Conservation (phyloP, 2,329 filamentous ascomycete species). For the Colletotrichum destructivum region DNA sequence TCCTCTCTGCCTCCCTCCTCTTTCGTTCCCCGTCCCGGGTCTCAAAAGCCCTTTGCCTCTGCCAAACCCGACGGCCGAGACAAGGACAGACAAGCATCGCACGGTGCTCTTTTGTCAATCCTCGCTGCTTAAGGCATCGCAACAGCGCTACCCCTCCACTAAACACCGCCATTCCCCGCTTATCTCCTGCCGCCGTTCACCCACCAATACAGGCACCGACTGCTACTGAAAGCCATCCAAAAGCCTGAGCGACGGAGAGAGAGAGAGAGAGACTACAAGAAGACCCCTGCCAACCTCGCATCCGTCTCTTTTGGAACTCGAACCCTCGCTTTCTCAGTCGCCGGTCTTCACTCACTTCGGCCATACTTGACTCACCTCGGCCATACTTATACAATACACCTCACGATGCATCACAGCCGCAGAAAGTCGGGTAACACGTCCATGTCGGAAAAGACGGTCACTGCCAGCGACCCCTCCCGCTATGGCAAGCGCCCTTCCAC, state of each 20-base stretch:
- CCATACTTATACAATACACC: slow-evolving; percentile 35
- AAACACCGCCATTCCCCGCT: slow-evolving; percentile 36
- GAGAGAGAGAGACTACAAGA: slow-evolving; percentile 30
- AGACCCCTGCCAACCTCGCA: slow-evolving; percentile 38
- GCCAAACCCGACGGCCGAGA: slow-evolving; percentile 42
- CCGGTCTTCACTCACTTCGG: neutral
- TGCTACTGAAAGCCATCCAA: slow-evolving; percentile 1
- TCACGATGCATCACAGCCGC: slow-evolving; percentile 69
- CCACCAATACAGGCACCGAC: slow-evolving; percentile 31
- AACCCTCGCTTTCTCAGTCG: slow-evolving; percentile 43
- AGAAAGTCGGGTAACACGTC: slow-evolving; percentile 71
- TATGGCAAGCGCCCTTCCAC: slow-evolving; percentile 61
- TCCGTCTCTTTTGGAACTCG: slow-evolving; percentile 9
- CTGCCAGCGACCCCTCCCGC: slow-evolving; percentile 61
- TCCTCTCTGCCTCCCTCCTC: slow-evolving; percentile 9
- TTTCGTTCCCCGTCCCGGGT: slow-evolving; percentile 6
- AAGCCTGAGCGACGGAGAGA: slow-evolving; percentile 8
- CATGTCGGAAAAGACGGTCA: slow-evolving; percentile 67
- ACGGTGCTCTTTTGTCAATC: slow-evolving; percentile 34
- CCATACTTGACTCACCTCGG: slow-evolving; percentile 14
- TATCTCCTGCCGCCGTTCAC: slow-evolving; percentile 31
- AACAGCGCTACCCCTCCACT: slow-evolving; percentile 41
- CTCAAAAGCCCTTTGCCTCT: slow-evolving; percentile 17
- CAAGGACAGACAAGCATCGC: slow-evolving; percentile 26
- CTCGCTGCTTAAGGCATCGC: slow-evolving; percentile 37